Evolutionary conservation across 1,139 yeast genomes (phyloP), one percentile per base, ranked within the genome.

Genomic region (Yamadazyma pseudoaaseri): DNA sequence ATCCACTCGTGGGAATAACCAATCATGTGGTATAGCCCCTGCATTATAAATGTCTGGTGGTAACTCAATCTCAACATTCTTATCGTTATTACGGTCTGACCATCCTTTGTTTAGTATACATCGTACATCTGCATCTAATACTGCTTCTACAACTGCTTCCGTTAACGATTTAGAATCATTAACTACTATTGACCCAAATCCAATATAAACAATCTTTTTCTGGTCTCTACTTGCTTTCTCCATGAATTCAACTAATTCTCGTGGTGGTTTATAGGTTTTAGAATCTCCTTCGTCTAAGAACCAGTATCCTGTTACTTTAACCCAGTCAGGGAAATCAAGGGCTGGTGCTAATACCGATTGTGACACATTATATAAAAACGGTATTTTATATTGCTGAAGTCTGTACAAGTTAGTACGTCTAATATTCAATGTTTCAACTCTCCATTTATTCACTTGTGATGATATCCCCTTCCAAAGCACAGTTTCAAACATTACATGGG

Each of bases 231-330:
- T 63, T 0, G 97, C 96, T 34, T 64, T 56, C n/a, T 62, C 52
- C 35, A 90, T 76, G 51, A 92, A 92, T 3, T 66, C 61, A 1
- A 60, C 47, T 30, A 90, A 60, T n/a, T 64, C 79, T 12, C 57
- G 45, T 1, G 90, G 86, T 3, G 96, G 95, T 4, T 63, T 54
- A 53, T 74, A 86, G 72, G 77, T 54, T 64, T 54, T 52, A 13
- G 66, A 69, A 9, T 59, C 58, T 51, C 80, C 70, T 81, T 85
- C 92, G 52, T 87, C 84, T 44, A 90, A 64, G 50, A 87, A 86
- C 98, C 98, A 90, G 55, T 92, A 92, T 0, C 98, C 98, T 0
- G 96, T 86, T 3, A 90, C 96, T 47, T 75, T 83, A 20, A 90
- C 78, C 97, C 97, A 90, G 54, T 87, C 96, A 12, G 89, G 84